Evolutionary conservation across 1,139 yeast genomes (phyloP).

Genomic region (Pichia sp.): DNA sequence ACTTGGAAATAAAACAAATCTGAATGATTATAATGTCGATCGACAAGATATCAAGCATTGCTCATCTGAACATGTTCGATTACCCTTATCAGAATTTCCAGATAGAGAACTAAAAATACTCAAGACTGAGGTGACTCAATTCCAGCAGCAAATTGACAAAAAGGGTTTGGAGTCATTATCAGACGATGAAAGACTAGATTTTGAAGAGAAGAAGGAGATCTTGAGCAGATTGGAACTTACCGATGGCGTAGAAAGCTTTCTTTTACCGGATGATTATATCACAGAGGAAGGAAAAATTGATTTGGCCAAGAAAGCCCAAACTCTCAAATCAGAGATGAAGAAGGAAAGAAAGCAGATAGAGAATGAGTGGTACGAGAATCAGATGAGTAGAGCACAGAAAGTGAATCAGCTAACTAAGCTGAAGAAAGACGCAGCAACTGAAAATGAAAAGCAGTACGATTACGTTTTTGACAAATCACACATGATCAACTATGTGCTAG

Average conservation of each 20-base stretch:
- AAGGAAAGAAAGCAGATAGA: constrained; percentile 29
- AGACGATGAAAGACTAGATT: constrained; percentile 48
- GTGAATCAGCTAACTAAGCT: constrained; percentile 20
- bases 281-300: constrained; percentile 52
- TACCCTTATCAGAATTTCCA: background rate
- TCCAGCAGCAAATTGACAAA: constrained; percentile 43
- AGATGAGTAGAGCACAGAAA: constrained; percentile 47
- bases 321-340: constrained; percentile 29
- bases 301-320: constrained; percentile 46
- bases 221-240: constrained; percentile 40
- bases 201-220: constrained; percentile 46
- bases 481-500: constrained; percentile 60
- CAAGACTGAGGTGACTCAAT: constrained; percentile 45
- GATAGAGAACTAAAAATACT: constrained; percentile 36
- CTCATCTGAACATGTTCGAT: background rate
- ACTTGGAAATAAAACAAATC: constrained; percentile 10
- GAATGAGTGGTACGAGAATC: constrained; percentile 64
- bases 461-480: constrained; percentile 65
- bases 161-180: constrained; percentile 51
- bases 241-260: constrained; percentile 36
- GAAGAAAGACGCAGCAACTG: constrained; percentile 42
- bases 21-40: constrained; percentile 1
- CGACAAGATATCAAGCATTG: background rate
- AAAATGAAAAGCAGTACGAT: constrained; percentile 48
- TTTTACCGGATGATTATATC: constrained; percentile 55